These are phyloP conservation scores for Talaromyces liani DNA, from an alignment of 495 filamentous ascomycete genomes.

Conservation along the genomic window DNA sequence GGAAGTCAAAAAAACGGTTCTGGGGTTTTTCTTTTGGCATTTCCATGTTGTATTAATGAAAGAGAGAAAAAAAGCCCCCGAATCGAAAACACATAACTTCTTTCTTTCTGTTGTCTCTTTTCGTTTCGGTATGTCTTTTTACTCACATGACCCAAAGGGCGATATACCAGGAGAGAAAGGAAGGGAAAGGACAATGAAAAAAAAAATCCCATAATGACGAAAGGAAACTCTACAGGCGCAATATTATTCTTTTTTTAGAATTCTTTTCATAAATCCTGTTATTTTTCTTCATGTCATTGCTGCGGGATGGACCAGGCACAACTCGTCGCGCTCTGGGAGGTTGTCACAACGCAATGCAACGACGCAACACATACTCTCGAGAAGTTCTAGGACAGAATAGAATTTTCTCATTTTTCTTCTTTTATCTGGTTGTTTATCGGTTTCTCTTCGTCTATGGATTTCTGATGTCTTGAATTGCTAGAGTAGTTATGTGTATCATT, in stretches of 20 bases:
- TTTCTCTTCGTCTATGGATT: neutral
- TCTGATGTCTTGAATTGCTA: neutral
- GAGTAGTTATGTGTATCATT: neutral
- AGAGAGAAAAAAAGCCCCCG: neutral
- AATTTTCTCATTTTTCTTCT: neutral
- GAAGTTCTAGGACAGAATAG: neutral
- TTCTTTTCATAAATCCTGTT: neutral
- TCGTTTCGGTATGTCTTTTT: neutral
- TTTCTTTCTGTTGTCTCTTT: conserved; percentile 5
- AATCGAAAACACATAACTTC: conserved; percentile 8
- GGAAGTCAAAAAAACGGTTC: conserved; percentile 2
- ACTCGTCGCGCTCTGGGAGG: neutral
- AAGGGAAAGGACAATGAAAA: neutral
- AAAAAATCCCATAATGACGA: conserved; percentile 3
- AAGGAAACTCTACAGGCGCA: conserved; percentile 3
- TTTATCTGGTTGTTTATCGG: neutral
- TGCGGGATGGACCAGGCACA: neutral
- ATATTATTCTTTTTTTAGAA: conserved; percentile 7
- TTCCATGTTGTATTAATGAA: conserved; percentile 2
- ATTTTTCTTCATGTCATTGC: neutral
- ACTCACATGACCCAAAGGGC: neutral
- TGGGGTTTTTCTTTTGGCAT: neutral
- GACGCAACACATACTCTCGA: neutral
- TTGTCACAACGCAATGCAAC: neutral
- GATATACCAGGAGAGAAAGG: neutral